Evolutionary conservation across 108 stramenopile genomes (phyloP).

Genomic region (Fragilaria crotonensis): DNA sequence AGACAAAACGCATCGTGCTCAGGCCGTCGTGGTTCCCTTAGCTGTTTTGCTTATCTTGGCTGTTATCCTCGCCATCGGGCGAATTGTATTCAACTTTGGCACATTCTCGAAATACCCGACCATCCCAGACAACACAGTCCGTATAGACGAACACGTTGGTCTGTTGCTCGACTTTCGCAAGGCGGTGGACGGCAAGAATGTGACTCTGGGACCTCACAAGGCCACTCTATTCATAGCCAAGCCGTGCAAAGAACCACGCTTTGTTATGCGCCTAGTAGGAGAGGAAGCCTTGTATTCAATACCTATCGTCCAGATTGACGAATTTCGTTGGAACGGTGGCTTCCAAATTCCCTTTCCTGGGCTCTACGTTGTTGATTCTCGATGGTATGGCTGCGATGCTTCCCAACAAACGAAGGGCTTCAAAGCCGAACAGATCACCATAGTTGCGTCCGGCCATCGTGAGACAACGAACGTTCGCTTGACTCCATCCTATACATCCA

Average conservation of each 20-base stretch:
- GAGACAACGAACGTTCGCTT: not conserved
- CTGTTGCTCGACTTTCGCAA: not conserved
- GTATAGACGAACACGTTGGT: not conserved
- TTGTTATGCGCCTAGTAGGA: not conserved
- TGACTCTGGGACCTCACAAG: not conserved
- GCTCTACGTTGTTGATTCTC: slow-evolving; percentile 12
- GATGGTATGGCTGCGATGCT: slow-evolving; percentile 26
- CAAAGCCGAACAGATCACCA: not conserved
- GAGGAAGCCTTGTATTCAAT: not conserved
- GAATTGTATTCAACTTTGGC: not conserved
- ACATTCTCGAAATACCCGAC: not conserved
- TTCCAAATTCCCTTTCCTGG: slow-evolving; percentile 29
- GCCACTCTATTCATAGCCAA: not conserved
- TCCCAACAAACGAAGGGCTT: not conserved
- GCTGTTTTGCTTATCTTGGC: not conserved
- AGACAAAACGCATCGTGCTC: not conserved
- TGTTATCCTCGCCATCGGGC: not conserved
- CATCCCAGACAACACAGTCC: not conserved
- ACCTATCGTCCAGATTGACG: not conserved
- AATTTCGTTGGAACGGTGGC: slow-evolving; percentile 17
- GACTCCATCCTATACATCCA: not conserved
- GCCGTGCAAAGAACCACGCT: not conserved
- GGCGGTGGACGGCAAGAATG: not conserved
- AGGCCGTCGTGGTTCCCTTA: not conserved
- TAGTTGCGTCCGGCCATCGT: not conserved